Evolutionary conservation across 179 eudicot genomes (phyloP).

Genomic region (Silene coronaria): DNA sequence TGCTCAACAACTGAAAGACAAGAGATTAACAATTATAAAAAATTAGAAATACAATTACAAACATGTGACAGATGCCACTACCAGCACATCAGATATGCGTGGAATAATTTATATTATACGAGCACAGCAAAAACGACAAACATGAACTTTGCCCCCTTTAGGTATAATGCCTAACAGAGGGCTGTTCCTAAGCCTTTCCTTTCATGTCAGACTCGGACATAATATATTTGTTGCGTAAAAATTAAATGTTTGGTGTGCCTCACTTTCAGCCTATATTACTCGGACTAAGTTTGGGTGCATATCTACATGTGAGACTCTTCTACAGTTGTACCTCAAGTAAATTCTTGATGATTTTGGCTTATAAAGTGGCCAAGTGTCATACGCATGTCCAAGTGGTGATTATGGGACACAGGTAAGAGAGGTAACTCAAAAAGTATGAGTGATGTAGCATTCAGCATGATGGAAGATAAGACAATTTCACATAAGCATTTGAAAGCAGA

Average conservation of each 20-base stretch:
- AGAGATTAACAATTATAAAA: background rate
- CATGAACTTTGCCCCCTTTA: background rate
- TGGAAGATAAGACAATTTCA: background rate
- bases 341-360: background rate
- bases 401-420: background rate
- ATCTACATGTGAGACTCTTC: background rate
- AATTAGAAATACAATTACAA: background rate
- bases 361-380: background rate
- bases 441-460: background rate
- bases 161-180: background rate
- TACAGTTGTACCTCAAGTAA: background rate
- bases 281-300: background rate
- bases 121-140: background rate
- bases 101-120: background rate
- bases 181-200: background rate
- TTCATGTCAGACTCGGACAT: background rate
- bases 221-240: background rate
- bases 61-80: background rate
- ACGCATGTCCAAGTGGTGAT: background rate
- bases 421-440: background rate
- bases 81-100: background rate
- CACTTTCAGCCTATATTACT: background rate
- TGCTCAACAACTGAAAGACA: slow-evolving; percentile 72
- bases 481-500: background rate
- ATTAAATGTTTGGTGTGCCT: background rate